Evolutionary conservation across 2,329 filamentous ascomycete species (phyloP), one percentile per base, ranked within the genome.

Genomic region (Pseudogymnoascus sp.): DNA sequence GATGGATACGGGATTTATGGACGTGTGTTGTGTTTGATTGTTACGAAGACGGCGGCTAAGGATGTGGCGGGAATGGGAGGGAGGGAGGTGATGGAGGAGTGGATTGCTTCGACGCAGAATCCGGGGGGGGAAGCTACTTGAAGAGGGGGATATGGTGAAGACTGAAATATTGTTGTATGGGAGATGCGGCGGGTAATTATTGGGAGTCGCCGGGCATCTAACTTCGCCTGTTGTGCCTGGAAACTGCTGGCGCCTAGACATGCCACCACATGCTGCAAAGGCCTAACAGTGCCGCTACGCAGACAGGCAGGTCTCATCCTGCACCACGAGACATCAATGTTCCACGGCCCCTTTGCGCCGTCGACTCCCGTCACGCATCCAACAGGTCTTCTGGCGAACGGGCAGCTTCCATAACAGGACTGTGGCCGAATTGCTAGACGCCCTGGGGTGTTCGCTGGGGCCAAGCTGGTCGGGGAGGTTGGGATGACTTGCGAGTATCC

Each of bases 1-100:
- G 92, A 97, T 71, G 93, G 95, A 7, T 97, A 97, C 77, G 90
- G 89, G 70, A 97, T 99, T 72, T 96, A 96, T 77, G 92, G 95
- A 10, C 89, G 91, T 69, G 91, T 96, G 56, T 80, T 99, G 25
- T 97, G 93, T 75, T 81, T 99, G 64, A 89, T 99, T 7, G 88
- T 99, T 71, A 88, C 86, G 75, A 67, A 70, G 50, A 65, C 70
- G 67, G 66, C 65, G 66, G 65, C 70, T 71, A 66, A 67, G 65
- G 64, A 69, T 66, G 34, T 4, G 23, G 59, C 23, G 14, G 70
- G 72, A 64, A 75, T 78, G 10, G 78, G 77, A 56, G 84, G 85
- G 44, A 88, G 89, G 73, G 87, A 85, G 63, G 81, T 86, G 75
- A 91, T 93, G 89, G 89, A 92, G 76, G 89, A 91, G 71, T 93